Evolutionary conservation across 345 rosid genomes (phyloP), one percentile per base, ranked within the genome.

Genomic region (Noccaea bulbosa): DNA sequence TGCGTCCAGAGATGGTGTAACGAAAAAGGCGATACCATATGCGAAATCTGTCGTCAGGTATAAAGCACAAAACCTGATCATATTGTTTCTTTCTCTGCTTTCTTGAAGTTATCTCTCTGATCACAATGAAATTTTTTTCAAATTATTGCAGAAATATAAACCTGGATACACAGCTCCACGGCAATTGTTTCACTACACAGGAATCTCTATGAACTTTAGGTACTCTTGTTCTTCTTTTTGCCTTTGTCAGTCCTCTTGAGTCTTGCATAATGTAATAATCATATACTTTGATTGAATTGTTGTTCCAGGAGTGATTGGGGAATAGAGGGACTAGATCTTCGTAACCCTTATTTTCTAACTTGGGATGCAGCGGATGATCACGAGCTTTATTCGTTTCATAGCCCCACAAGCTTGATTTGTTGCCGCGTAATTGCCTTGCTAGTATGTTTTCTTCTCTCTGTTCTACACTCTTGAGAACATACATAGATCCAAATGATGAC

Each of bases 1-100:
- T 91, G 98, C 8, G 77, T 93, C 15, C 98, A 93, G 80, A 86
- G 87, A 77, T 93, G 97, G 96, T 93, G 98, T 82, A 72, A 81
- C 17, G 94, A 82, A 40, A 93, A 93, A 82, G 96, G 97, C 11
- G 85, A 93, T 69, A 87, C 85, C 6, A 52, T 69, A 62, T 93
- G 97, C 40, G 96, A 93, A 80, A 91, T 93, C 17, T 91, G 98
- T 76, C 80, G 8, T 16, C 88, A 93, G 98, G 97, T 92, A 48
- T 38, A 6, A 41, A 40, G 4, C 2, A 1, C 48, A 47, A 9
- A 6, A 17, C 20, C 17, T 43, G 39, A 73, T 17, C 20, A 45
- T 45, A 34, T 15, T 22, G 39, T 44, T 16, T 48, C 66, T 12
- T 48, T 10, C 9, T 16, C 22, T 30, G 38, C 41, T 33, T 67